A percentile compares a stretch with the other conserved stretches of the same genome.
phyloP scores from a whole-genome alignment of 306 rosid species.

The Lagenaria siceraria region DNA sequence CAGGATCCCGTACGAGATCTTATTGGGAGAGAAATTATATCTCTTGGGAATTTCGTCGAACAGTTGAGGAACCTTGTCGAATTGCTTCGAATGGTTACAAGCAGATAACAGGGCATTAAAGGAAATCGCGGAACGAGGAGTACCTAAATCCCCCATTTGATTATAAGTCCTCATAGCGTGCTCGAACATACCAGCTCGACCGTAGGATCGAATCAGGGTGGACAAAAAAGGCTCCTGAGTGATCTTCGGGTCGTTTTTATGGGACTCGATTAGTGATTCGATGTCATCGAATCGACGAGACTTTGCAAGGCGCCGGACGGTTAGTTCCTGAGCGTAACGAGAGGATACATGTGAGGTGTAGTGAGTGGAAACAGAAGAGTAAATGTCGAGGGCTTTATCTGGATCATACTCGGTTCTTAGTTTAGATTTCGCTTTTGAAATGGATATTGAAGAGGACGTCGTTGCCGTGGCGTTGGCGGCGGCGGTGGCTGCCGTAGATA shows the following conservation, averaged over 20 bases:
- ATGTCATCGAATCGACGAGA: conserved; percentile 44
- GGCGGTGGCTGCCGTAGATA: conserved; percentile 23
- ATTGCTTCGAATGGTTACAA: conserved; percentile 24
- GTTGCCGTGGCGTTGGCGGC: background rate
- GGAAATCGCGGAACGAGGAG: conserved; percentile 42
- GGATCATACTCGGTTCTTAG: conserved; percentile 48
- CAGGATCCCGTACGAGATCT: conserved; percentile 44
- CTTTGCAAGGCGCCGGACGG: conserved; percentile 51
- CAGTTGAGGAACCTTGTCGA: conserved; percentile 27
- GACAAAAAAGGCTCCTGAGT: conserved; percentile 42
- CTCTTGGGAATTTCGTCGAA: conserved; percentile 43
- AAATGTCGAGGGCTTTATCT: conserved; percentile 47
- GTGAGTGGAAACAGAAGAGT: conserved; percentile 36
- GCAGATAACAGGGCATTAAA: conserved; percentile 48
- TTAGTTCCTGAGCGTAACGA: conserved; percentile 50
- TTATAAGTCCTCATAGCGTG: conserved; percentile 38
- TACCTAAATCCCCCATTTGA: conserved; percentile 46
- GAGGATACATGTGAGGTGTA: conserved; percentile 34
- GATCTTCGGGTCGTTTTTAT: conserved; percentile 39
- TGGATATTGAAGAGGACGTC: conserved; percentile 24
- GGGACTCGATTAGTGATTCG: conserved; percentile 50
- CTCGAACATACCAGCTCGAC: conserved; percentile 46
- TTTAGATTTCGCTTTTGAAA: conserved; percentile 36
- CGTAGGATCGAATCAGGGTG: conserved; percentile 55
- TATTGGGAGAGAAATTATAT: conserved; percentile 30